phyloP scores from a whole-genome alignment of 2,329 filamentous ascomycete species.

The Colletotrichum cordylinicola region DNA sequence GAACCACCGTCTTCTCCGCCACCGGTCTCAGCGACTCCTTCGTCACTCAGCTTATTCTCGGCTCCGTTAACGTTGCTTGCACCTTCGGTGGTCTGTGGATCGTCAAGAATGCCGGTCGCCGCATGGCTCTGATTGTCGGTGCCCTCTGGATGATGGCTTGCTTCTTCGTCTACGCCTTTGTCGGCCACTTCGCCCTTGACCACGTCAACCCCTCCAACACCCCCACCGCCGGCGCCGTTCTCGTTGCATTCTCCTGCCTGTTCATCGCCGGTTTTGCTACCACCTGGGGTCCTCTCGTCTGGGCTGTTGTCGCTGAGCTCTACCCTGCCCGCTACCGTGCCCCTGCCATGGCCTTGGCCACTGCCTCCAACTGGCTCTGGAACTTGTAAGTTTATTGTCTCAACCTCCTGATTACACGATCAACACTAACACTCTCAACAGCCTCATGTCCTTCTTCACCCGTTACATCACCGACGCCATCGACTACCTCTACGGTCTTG shows the following conservation, averaged over 20 bases:
- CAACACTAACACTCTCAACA: slow-evolving; percentile 16
- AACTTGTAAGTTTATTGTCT: slow-evolving; percentile 64
- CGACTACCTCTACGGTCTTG: slow-evolving; percentile 72
- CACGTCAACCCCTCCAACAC: slow-evolving; percentile 46
- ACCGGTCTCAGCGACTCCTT: slow-evolving; percentile 71
- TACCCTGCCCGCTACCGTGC: slow-evolving; percentile 65
- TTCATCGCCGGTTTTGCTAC: slow-evolving; percentile 72
- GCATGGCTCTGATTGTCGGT: slow-evolving; percentile 67
- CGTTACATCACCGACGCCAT: slow-evolving; percentile 76
- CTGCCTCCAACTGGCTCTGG: slow-evolving; percentile 67
- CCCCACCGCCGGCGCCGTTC: slow-evolving; percentile 58
- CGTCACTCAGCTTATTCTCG: slow-evolving; percentile 71
- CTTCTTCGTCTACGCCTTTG: slow-evolving; percentile 54
- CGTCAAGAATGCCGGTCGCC: slow-evolving; percentile 69
- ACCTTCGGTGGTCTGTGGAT: slow-evolving; percentile 71
- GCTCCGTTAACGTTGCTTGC: slow-evolving; percentile 70
- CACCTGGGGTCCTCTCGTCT: slow-evolving; percentile 74
- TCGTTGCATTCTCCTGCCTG: slow-evolving; percentile 73
- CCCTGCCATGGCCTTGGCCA: slow-evolving; percentile 60
- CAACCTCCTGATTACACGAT: not conserved
- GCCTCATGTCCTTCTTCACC: slow-evolving; percentile 55
- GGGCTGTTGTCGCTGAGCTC: slow-evolving; percentile 69
- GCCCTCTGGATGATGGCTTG: slow-evolving; percentile 65
- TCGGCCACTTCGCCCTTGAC: slow-evolving; percentile 52
- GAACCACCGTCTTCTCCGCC: slow-evolving; percentile 68